Base-by-base conservation (phyloP, 495 filamentous ascomycete genomes). In the Lasiosphaeria miniovina region DNA sequence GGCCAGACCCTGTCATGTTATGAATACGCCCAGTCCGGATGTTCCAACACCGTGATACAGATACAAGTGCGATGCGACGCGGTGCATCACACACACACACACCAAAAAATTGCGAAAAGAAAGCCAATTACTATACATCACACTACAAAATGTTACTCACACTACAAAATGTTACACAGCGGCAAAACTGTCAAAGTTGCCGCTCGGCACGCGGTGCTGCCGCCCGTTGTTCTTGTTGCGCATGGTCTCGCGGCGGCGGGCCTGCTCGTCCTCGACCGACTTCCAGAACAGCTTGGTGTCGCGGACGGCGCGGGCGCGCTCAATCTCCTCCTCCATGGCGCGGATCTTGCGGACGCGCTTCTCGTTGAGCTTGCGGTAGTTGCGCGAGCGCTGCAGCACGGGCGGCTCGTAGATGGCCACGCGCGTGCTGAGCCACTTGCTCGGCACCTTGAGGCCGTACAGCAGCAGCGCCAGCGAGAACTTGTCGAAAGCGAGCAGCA, bases 211-310 rank as follows among this genome's bases (percentile, higher is more conserved):
- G 15, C 43, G 43, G 12, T 46, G 43, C 43, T 46, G 12, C 12
- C 12, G 12, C 43, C 15, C 15, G 7, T 5, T n/a, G 8, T 11
- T n/a, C 43, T 46, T 11, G 6, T 46, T 46, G 12, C 8, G 38
- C 8, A 46, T n/a, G 4, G 12, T n/a, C 6, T 11, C 43, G 43
- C 43, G 43, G 43, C 43, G 43, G 5, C 43, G 43, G 6, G 49
- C 49, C 49, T 61, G 60, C 41, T 61, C 60, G 8, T 54, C 60
- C 38, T 61, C 60, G 2, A 61, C 55, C 49, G 48, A 53, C 50
- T 53, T 52, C 60, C 60, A 61, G 24, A 61, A 61, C 60, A 52
- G 5, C 54, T 61, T 61, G 32, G 60, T 58, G 48, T 61, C 60
- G 49, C 60, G 32, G 31, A 61, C 60, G 48, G 54, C 1, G 32